Base-by-base conservation (phyloP, 805 yeast genomes). In the Candida namnaoensis region DNA sequence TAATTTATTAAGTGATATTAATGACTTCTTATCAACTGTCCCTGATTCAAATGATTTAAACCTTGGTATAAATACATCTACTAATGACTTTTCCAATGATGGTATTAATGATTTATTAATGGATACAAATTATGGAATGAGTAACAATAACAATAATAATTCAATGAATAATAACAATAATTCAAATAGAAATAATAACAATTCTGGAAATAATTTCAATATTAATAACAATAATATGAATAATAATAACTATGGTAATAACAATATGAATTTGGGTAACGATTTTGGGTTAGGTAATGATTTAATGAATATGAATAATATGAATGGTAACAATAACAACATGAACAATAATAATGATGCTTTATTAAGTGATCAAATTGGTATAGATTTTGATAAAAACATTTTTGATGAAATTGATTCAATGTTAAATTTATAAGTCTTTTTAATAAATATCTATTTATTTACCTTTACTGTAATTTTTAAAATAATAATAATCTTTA, bases 31-130 rank as follows among this genome's bases (percentile, higher is more conserved):
- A 15, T 47, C 57, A 8, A 48, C 51, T 9, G 56, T 55, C 4
- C 57, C 60, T 32, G 69, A 63, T 40, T 50, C 57, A 34, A 44
- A 52, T 6, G 65, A 58, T 15, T 43, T 58, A 32, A 56, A 51
- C 25, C 48, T 60, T 41, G 45, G 42, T 15, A 10, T 15, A 9
- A 8, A n/a, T 23, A 10, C 32, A 4, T 8, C 3, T 26, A 26
- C 7, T 26, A 30, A 41, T 38, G 48, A 47, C n/a, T 50, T 49
- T 13, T 53, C 47, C 34, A 48, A 48, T 35, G 56, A 52, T 12
- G 50, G 49, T 39, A 49, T 45, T 13, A 51, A 44, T 23, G 51
- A 52, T n/a, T 33, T 53, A 37, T 23, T 55, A 32, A 52, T 51
- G 49, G 53, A 52, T 38, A 37, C 27, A 36, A 39, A 38, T 37